phyloP scores from a whole-genome alignment of 108 stramenopile genomes.

The Nannochloropsis salina region DNA sequence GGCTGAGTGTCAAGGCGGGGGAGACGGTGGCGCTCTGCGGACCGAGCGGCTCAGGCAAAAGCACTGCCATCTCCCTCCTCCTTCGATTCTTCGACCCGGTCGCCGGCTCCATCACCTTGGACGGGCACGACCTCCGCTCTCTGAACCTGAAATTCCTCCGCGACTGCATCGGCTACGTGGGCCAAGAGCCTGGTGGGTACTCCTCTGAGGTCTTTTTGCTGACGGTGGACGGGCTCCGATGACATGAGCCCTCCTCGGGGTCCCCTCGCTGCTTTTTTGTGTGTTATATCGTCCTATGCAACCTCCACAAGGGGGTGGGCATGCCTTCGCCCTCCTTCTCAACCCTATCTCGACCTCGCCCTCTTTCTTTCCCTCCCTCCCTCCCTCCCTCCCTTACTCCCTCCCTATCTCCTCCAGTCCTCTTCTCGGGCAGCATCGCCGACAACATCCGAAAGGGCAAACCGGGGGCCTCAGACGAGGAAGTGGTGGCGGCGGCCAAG shows the following conservation, averaged over 20 bases:
- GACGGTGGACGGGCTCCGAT: too few relatives aligned
- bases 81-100: slow-evolving; percentile 66
- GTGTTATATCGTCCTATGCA: too few relatives aligned
- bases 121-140: slow-evolving; percentile 69
- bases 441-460: slow-evolving; percentile 83
- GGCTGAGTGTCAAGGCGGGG: slow-evolving; percentile 60
- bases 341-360: neutral
- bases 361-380: neutral
- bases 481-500: slow-evolving; percentile 34
- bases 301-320: too few relatives aligned
- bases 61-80: slow-evolving; percentile 63
- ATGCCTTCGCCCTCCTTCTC: neutral
- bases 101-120: slow-evolving; percentile 62
- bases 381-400: neutral
- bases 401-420: slow-evolving; percentile 13
- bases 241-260: neutral
- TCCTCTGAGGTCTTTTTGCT: slow-evolving; percentile 21
- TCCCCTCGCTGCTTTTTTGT: neutral
- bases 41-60: slow-evolving; percentile 64
- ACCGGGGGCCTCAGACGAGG: slow-evolving; percentile 38
- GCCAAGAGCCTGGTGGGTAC: slow-evolving; percentile 81
- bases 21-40: slow-evolving; percentile 74
- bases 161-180: slow-evolving; percentile 68
- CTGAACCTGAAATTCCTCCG: slow-evolving; percentile 69
- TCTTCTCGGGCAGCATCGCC: slow-evolving; percentile 77